Base-by-base conservation (phyloP, 2,329 filamentous ascomycete species). In the Thielaviopsis euricoi region DNA sequence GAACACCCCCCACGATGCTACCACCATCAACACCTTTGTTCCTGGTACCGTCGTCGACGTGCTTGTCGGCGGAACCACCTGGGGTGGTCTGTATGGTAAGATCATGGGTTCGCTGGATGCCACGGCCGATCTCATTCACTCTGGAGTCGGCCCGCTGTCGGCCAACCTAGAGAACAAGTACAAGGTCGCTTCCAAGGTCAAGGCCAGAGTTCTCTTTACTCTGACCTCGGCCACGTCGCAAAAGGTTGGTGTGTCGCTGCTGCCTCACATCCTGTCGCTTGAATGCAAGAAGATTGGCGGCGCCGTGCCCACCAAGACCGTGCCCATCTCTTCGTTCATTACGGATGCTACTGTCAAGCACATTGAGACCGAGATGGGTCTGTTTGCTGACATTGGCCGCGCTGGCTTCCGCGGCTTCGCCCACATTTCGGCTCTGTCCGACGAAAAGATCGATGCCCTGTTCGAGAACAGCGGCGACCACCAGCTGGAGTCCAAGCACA, bases 41-140 rank as follows among this genome's bases (percentile, higher is more conserved):
- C 93, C 94, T 1, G 94, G 93, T 63, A 93, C 89, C n/a, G 83
- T 85, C 6, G 88, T 89, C 40, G 89, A 95, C 64, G 76, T 96
- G 12, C 75, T 97, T 53, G 73, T 98, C 43, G 85, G 87, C 2
- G 86, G 93, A 52, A 81, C 86, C 15, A 82, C 83, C 12, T 71
- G 78, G 13, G 81, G 79, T 62, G 93, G 93, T n/a, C 71, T 98
- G 60, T 75, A 80, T 53, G 93, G 93, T 65, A 96, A 96, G 69
- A 81, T 97, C 51, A 86, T 98, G 78, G 94, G 93, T 17, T 82
- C 90, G 67, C 73, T 98, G 23, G 88, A 96, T 70, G 87, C 88
- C 12, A 96, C 89, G 1, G 89, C 91, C 19, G 93, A 98, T 69
- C 69, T 91, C 40, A 80, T 96, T 50, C 93, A 98, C 69, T 95